phyloP scores from a whole-genome alignment of 2,329 filamentous ascomycete species.

The Xylariaceae sp. region DNA sequence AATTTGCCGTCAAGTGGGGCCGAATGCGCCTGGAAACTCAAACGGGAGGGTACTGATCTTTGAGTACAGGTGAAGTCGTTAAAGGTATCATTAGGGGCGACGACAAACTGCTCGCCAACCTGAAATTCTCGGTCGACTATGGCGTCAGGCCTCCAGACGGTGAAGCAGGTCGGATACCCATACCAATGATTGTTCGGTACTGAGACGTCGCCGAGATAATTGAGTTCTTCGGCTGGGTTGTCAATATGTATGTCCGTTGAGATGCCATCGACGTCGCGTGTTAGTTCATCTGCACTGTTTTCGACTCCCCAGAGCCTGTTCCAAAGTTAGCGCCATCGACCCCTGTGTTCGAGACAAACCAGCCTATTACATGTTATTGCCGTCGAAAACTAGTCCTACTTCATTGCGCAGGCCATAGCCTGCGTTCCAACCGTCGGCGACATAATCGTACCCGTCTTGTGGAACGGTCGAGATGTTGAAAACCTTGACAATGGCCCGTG shows the following conservation, averaged over 20 bases:
- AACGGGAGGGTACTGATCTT: conserved; percentile 41
- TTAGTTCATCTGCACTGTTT: conserved; percentile 65
- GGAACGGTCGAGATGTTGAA: conserved; percentile 33
- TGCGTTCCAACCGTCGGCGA: conserved; percentile 40
- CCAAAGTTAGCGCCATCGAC: neutral
- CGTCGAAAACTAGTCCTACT: conserved; percentile 50
- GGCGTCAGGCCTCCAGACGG: conserved; percentile 44
- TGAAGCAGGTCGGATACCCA: conserved; percentile 58
- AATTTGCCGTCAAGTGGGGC: conserved; percentile 68
- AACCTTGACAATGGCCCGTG: conserved; percentile 60
- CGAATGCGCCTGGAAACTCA: conserved; percentile 60
- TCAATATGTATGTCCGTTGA: conserved; percentile 55
- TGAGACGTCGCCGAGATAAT: conserved; percentile 64
- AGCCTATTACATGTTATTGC: conserved; percentile 53
- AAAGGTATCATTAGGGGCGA: conserved; percentile 31
- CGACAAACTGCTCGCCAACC: conserved; percentile 39
- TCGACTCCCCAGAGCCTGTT: conserved; percentile 54
- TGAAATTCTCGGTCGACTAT: conserved; percentile 37
- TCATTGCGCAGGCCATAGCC: conserved; percentile 67
- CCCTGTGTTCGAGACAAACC: conserved; percentile 9
- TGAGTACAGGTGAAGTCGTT: conserved; percentile 30
- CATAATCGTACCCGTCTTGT: conserved; percentile 42
- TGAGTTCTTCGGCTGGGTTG: conserved; percentile 68
- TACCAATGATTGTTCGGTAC: conserved; percentile 53
- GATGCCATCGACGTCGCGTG: conserved; percentile 45